phyloP scores from a whole-genome alignment of 2,329 filamentous ascomycete species.

The Aspergillus glaucus region DNA sequence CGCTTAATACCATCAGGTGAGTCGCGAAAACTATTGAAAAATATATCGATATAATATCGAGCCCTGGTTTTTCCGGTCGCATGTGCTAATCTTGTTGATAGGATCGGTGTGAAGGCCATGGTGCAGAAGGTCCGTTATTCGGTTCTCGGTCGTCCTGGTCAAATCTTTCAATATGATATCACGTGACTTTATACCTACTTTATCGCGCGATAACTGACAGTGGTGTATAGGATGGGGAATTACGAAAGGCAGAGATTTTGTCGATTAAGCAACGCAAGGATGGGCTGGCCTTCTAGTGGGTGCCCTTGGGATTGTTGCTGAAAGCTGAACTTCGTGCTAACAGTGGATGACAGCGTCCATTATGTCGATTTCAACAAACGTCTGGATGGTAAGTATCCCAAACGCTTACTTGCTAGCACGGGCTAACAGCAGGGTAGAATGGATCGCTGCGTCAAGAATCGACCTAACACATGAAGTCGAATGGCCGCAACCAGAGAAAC shows the following conservation, averaged over 20 bases:
- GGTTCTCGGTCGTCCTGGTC: constrained; percentile 20
- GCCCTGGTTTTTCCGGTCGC: constrained; percentile 28
- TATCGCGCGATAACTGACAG: constrained; percentile 2
- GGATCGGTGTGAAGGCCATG: constrained; percentile 61
- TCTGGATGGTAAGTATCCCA: constrained; percentile 46
- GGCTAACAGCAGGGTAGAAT: constrained; percentile 52
- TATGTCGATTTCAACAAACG: constrained; percentile 98
- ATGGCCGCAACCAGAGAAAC: constrained; percentile 88
- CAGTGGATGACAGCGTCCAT: constrained; percentile 56
- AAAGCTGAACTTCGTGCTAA: constrained; percentile 11
- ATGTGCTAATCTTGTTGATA: constrained; percentile 34
- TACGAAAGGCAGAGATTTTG: constrained; percentile 91
- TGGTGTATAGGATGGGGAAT: constrained; percentile 60
- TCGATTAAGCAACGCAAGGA: constrained; percentile 87
- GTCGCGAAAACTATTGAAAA: constrained; percentile 24
- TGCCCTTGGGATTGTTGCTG: background rate
- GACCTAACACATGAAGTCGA: constrained; percentile 88
- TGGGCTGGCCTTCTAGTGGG: constrained; percentile 73
- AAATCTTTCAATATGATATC: constrained; percentile 15
- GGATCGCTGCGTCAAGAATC: constrained; percentile 76
- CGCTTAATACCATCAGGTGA: constrained; percentile 73
- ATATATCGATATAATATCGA: background rate
- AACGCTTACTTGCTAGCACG: constrained; percentile 27
- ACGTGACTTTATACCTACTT: constrained; percentile 25
- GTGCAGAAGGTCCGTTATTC: constrained; percentile 60